Base-by-base conservation (phyloP, 192 early-diverging fungal species). In the Mortierella claussenii region DNA sequence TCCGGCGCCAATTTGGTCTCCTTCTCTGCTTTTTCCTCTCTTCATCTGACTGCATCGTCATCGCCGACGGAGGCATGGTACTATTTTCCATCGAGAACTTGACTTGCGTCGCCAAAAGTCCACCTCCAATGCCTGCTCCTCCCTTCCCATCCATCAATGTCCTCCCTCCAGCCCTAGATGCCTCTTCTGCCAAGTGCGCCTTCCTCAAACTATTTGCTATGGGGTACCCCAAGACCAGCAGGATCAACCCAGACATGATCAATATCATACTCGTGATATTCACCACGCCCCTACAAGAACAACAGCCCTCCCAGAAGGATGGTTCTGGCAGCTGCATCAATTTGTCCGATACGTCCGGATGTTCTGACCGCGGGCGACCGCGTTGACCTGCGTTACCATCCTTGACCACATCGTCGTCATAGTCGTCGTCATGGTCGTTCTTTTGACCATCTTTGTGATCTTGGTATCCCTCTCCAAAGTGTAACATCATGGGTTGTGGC, bases 191-290 rank as follows among this genome's bases (percentile, higher is more conserved):
- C 33, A 76, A n/a, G n/a, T 49, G 37, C 7, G 65, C 64, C 47
- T 62, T 76, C 46, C 45, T 66, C 10, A 76, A 42, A 20, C 64
- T 55, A 0, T 57, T 44, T 2, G 59, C 64, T 13, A 76, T 67
- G 2, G 73, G 73, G 32, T 76, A 67, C 13, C 73, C 73, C 1
- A 76, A 33, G 3, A 76, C 45, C 11, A 76, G 24, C 1, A 76
- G 59, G 2, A 76, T 28, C 9, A 67, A 20, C 1, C 73, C 73
- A 46, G 46, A 55, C 17, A 76, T 34, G 26, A 76, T 62, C 52
- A 76, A 32, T 7, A 67, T 0, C 73, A 76, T 76, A 24, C 65
- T 76, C 21, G 73, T 49, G 53, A 76, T 67, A 17, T 76, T 76
- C 23, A 76, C 30, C 1, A 76, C n/a, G 0, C 58, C 58, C 0